A percentile compares a stretch with the other conserved stretches of the same genome.
Conservation (phyloP, 805 yeast genomes). For the Jamesozyma lodderae region DNA sequence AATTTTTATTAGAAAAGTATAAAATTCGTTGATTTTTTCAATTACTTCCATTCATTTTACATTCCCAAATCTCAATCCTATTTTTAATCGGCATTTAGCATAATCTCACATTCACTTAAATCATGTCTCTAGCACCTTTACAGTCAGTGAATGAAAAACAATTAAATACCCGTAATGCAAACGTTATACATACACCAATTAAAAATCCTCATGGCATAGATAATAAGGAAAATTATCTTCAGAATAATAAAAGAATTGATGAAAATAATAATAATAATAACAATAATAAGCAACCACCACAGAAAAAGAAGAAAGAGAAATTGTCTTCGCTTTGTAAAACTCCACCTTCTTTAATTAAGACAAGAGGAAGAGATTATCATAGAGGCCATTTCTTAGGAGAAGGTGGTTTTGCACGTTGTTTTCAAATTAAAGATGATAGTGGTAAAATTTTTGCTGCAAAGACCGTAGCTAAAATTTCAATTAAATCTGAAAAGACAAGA, state of each 20-base stretch:
- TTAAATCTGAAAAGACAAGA: conserved; percentile 82
- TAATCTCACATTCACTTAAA: too few relatives aligned
- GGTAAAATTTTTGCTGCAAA: conserved; percentile 92
- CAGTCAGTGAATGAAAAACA: conserved; percentile 30
- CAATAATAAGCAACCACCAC: conserved; percentile 15
- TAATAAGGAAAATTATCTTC: conserved; percentile 13
- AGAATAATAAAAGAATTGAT: conserved; percentile 11
- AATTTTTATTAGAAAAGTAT: too few relatives aligned
- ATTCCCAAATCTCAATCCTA: too few relatives aligned
- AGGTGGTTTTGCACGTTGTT: conserved; percentile 98
- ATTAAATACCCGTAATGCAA: conserved; percentile 27
- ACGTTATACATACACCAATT: conserved; percentile 24
- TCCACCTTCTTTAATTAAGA: conserved; percentile 88
- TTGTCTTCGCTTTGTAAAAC: conserved; percentile 87
- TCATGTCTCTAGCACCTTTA: conserved; percentile 30
- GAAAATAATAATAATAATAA: conserved; percentile 2
- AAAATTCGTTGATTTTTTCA: too few relatives aligned
- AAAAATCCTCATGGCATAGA: conserved; percentile 10
- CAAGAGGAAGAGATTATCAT: conserved; percentile 83
- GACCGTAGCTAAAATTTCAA: conserved; percentile 93
- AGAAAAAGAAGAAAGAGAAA: conserved; percentile 77
- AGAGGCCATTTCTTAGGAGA: conserved; percentile 90
- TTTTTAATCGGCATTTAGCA: too few relatives aligned
- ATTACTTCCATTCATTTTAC: too few relatives aligned
- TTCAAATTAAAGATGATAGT: conserved; percentile 85